A percentile compares a stretch with the other conserved stretches of the same genome.
These are phyloP conservation scores for Ophiostoma montium DNA, from an alignment of 2,329 filamentous ascomycete species.

Conservation along the genomic window DNA sequence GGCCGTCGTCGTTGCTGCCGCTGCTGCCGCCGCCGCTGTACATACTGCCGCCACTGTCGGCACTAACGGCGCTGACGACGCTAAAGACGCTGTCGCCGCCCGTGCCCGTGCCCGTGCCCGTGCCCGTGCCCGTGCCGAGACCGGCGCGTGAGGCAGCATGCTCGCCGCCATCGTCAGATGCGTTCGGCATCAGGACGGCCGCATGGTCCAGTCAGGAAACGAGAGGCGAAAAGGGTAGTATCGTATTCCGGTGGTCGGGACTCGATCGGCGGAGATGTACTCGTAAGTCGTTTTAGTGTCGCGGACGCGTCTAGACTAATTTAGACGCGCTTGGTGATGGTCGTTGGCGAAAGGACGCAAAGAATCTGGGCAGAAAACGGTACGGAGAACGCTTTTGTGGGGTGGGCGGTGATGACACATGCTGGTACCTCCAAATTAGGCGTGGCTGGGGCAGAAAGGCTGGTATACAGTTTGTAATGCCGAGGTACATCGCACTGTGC, in stretches of 20 bases:
- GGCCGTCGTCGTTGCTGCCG: not conserved
- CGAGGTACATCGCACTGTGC: not conserved
- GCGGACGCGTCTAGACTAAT: slow-evolving; percentile 4
- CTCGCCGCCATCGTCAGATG: not conserved
- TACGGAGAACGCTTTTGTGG: not conserved
- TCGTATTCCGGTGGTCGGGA: no score
- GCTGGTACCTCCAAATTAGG: not conserved
- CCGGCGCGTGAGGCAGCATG: no score
- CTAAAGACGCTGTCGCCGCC: not conserved
- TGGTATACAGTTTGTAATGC: not conserved
- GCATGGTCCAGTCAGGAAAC: no score
- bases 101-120: no score
- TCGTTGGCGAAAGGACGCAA: not conserved
- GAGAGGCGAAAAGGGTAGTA: no score
- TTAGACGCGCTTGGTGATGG: not conserved
- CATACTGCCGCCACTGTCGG: not conserved
- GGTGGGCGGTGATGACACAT: not conserved
- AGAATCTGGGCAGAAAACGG: not conserved
- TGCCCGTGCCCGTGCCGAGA: no score
- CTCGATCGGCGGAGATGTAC: no score
- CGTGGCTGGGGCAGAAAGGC: not conserved
- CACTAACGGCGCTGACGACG: not conserved
- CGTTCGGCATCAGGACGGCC: slow-evolving; percentile 9
- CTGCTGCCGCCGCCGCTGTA: not conserved
- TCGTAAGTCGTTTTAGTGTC: not conserved